Percentiles rank a stretch among this genome's conserved stretches.
phyloP scores from a whole-genome alignment of 345 rosid genomes.

The sweet orange (Citrus sinensis) region DNA sequence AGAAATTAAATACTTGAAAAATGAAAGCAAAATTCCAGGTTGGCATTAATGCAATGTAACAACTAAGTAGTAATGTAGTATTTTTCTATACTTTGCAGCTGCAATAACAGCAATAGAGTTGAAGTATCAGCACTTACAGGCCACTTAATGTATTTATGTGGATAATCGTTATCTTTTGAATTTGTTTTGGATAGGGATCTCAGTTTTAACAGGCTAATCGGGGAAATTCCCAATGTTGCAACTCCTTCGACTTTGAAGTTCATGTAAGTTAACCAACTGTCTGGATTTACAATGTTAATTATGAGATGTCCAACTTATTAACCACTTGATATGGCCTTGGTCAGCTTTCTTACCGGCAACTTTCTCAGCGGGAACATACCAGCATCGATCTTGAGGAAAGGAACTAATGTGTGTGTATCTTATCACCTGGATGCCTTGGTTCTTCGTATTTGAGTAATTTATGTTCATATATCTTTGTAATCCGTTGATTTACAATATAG shows the following conservation, averaged over 20 bases:
- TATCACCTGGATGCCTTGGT: neutral
- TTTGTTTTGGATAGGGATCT: slow-evolving; percentile 24
- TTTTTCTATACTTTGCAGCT: neutral
- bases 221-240: slow-evolving; percentile 12
- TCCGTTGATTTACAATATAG: neutral
- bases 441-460: neutral
- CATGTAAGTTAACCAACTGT: slow-evolving; percentile 18
- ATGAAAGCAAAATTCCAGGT: neutral
- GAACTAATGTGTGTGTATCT: slow-evolving; percentile 22
- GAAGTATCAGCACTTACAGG: neutral
- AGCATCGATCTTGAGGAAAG: slow-evolving; percentile 21
- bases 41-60: neutral
- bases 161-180: neutral
- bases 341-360: slow-evolving; percentile 26
- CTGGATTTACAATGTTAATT: neutral
- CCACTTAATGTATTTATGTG: too few species aligned
- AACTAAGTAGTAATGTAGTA: neutral
- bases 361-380: slow-evolving; percentile 28
- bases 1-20: neutral
- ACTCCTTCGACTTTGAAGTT: neutral
- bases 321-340: neutral
- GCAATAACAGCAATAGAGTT: neutral
- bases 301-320: neutral
- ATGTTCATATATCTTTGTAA: neutral
- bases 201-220: slow-evolving; percentile 26